Base-by-base conservation (phyloP, 179 eudicot species). In the Vitellaria paradoxa region DNA sequence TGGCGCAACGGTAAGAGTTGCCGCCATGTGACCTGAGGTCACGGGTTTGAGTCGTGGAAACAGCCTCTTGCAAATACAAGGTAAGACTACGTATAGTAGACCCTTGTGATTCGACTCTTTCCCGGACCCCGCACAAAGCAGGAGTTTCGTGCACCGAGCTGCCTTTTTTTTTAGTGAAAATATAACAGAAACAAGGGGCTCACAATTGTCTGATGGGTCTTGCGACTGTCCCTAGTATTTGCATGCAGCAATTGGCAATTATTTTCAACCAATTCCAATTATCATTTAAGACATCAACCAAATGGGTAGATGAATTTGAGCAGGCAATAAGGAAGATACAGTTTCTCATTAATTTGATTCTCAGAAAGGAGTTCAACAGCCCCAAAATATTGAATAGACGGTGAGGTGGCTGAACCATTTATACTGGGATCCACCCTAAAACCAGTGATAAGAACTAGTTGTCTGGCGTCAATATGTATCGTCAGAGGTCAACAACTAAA, bases 181-280 rank as follows among this genome's bases (percentile, higher is more conserved):
- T n/a, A n/a, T n/a, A n/a, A n/a, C n/a, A n/a, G n/a, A n/a, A n/a
- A n/a, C n/a, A n/a, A 30, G 37, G 37, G 2, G 37, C 37, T 30
- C 37, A 30, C 37, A 30, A 30, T 30, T 30, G 37, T 30, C 37
- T 30, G 37, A 1, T 30, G 37, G 37, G 37, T 30, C 37, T 30
- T 30, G 37, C 37, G 37, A 30, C 37, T 30, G 37, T 30, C 37
- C 37, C 37, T 30, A 30, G 37, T 30, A 30, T 30, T 30, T 30
- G 37, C 37, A 30, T 30, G 37, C 37, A 30, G 37, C 21, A 72
- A 3, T 84, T 71, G 7, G 94, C 93, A 62, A 92, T 88, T 72
- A 78, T 86, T 42, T 88, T 63, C 55, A 85, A 84, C 74, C 82
- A 70, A 59, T 59, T 59, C 10, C 63, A 18, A 7, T 5, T 59